phyloP scores from a whole-genome alignment of 306 rosid species.

The Crotalaria pallida region DNA sequence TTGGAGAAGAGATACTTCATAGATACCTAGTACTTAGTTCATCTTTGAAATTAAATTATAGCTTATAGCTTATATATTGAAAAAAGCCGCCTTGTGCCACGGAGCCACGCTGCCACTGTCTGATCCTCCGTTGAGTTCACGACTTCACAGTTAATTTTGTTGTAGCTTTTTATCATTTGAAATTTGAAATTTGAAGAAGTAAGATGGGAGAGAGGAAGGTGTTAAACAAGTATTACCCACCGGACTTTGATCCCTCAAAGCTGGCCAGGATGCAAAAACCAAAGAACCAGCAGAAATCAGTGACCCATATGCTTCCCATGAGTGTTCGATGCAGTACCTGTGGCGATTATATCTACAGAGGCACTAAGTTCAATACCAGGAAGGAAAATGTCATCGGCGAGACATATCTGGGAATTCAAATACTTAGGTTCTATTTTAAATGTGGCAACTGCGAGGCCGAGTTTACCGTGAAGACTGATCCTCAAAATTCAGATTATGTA shows the following conservation, averaged over 20 bases:
- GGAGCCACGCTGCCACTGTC: too few relatives aligned
- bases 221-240: constrained; percentile 85
- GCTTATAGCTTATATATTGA: neutral
- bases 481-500: constrained; percentile 75
- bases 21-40: neutral
- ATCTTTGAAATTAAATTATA: neutral
- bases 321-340: constrained; percentile 91
- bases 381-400: constrained; percentile 44
- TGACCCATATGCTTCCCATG: constrained; percentile 96
- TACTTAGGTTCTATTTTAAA: constrained; percentile 80
- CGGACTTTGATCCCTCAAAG: constrained; percentile 84
- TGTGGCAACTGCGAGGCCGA: constrained; percentile 82
- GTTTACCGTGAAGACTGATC: constrained; percentile 76
- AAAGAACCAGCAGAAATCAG: constrained; percentile 79
- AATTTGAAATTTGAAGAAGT: constrained; percentile 14
- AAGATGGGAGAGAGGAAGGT: constrained; percentile 91
- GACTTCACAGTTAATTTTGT: too few relatives aligned
- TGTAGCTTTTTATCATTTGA: neutral
- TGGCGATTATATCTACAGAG: constrained; percentile 42
- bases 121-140: too few relatives aligned
- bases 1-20: neutral
- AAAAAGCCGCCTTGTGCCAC: too few relatives aligned
- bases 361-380: constrained; percentile 41
- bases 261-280: constrained; percentile 64
- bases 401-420: constrained; percentile 84